Base-by-base conservation (phyloP, 2,329 filamentous ascomycete genomes). In the Colletotrichum costaricense region DNA sequence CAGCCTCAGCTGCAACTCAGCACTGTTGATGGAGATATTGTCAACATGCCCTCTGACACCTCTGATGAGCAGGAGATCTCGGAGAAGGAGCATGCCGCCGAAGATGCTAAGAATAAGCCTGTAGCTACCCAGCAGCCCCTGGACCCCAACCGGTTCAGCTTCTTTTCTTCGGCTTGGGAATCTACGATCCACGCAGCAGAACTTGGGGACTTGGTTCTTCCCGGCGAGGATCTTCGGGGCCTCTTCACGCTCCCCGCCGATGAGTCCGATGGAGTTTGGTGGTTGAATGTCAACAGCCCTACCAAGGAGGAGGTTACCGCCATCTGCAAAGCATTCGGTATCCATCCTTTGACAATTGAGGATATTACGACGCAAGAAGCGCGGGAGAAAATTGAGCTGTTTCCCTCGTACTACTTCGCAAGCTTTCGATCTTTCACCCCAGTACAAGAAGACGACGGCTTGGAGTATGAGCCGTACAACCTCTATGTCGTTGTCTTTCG, bases 341-440 rank as follows among this genome's bases (percentile, higher is more conserved):
- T 99, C 67, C 97, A 99, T 83, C 96, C 96, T 42, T 86, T 99
- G 82, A 99, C 97, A 0, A 94, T 96, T 52, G 97, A 99, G 83
- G 97, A 99, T 86, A 98, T 99, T 77, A 93, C 93, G 73, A 97
- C 94, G 0, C 95, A 98, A 81, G 97, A 99, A 84, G 93, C 95
- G 12, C 95, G 97, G 56, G 97, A 99, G 85, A 99, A 99, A 87
- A 98, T 99, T 69, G 97, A 99, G 83, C 89, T 99, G 28, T 99
- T 99, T 85, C 94, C 94, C 28, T 95, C 95, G 55, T 99, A 99
- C 86, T 99, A 99, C 84, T 98, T 99, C 82, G 94, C 98, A 63
- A 97, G 94, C 82, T 99, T 98, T 89, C 92, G 96, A 66, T 98
- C 95, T 2, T 99, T 98, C 86, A 93, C 91, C 77, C 85, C 90